Conservation (phyloP, 1,284 basidiomycete genomes). For the Lignosus rhinocerotis region DNA sequence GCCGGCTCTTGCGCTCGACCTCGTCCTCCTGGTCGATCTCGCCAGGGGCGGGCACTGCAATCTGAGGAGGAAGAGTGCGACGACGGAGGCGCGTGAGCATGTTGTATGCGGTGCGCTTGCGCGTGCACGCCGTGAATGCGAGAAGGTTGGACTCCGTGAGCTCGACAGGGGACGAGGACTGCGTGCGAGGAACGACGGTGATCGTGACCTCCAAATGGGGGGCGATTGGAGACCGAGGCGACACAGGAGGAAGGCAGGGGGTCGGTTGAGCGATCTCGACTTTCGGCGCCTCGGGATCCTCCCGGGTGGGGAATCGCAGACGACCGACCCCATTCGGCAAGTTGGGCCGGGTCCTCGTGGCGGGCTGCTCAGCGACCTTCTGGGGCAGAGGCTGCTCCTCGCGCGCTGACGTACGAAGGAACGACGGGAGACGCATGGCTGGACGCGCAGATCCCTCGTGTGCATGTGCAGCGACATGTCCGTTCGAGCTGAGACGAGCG, state of each 20-base stretch:
- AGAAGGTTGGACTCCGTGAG: conserved; percentile 56
- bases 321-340: conserved; percentile 50
- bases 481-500: conserved; percentile 52
- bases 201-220: conserved; percentile 52
- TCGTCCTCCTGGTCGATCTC: conserved; percentile 29
- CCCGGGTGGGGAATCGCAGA: conserved; percentile 40
- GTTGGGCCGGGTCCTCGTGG: conserved; percentile 34
- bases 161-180: conserved; percentile 43
- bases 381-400: conserved; percentile 14
- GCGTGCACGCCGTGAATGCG: conserved; percentile 41
- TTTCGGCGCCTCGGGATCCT: conserved; percentile 29
- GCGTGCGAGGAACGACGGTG: conserved; percentile 47
- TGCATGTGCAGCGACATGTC: conserved; percentile 25
- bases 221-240: conserved; percentile 37
- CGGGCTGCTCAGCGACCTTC: conserved; percentile 1
- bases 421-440: conserved; percentile 44
- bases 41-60: conserved; percentile 25
- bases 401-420: conserved; percentile 37
- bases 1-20: conserved; percentile 36
- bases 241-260: conserved; percentile 27
- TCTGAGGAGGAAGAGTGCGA: conserved; percentile 43
- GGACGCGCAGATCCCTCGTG: conserved; percentile 23
- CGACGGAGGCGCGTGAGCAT: conserved; percentile 66
- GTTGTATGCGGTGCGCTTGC: conserved; percentile 53
- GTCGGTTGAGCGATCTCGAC: conserved; percentile 25